Base-by-base conservation (phyloP, 2,329 filamentous ascomycete genomes). In the Monosporascus cannonballus region DNA sequence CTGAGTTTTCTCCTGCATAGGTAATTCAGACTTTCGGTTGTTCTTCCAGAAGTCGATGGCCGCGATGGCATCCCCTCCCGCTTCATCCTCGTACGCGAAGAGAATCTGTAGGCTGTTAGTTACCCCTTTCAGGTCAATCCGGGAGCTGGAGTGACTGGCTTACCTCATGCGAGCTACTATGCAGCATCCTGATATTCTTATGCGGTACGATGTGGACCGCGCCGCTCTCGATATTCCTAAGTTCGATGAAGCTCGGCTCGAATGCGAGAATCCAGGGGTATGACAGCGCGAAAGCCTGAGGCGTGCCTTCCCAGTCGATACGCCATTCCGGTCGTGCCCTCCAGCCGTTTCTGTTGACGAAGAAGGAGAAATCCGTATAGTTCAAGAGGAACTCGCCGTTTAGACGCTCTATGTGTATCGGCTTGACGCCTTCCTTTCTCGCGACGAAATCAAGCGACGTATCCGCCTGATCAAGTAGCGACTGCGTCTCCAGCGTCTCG, bases 351-450 rank as follows among this genome's bases (percentile, higher is more conserved):
- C 94, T 85, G 72, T 99, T 97, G 67, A 99, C 94, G 66, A 97
- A 99, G 82, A 99, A 99, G 14, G 90, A 96, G 72, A 96, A 99
- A 69, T 99, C 94, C 4, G 90, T 94, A 74, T 99, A 99, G 72
- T 96, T 97, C 58, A 99, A 85, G 61, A 99, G 72, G 77, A 99
- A 99, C 68, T 99, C 94, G 69, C 93, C 92, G 61, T 95, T 95
- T 67, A 97, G 86, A 46, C 94, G 88, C 71, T 99, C 95, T 61
- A 99, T 97, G 66, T 97, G 93, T 59, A 99, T 95, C 3, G 94
- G 93, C 69, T 89, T 91, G 64, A 94, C 90, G 64, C 90, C 90
- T 71, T 97, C 93, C 69, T 94, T 94, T 54, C 91, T 85, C 22
- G 91, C 89, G 48, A 99, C 93, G 67, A 99, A 97, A 74, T 99